Evolutionary conservation across 192 early-diverging fungal genomes (phyloP).

Genomic region (Rhizophagus clarus): DNA sequence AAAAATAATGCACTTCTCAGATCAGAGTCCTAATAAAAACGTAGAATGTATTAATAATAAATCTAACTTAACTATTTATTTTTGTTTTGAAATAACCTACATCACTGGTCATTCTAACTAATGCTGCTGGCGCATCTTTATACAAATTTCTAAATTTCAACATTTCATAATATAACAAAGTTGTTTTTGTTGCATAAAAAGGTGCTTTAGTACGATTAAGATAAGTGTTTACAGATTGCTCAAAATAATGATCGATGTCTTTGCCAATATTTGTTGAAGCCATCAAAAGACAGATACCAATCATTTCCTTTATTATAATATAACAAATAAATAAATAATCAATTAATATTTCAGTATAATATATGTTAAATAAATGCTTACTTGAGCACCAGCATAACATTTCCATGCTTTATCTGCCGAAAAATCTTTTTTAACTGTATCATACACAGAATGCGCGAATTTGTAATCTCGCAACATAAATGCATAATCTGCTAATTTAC

Average conservation of each 20-base stretch:
- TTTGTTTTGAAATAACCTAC: conserved; percentile 37
- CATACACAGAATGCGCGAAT: conserved; percentile 88
- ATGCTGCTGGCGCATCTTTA: conserved; percentile 66
- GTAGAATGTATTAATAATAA: background rate
- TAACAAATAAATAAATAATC: background rate
- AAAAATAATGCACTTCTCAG: conserved; percentile 76
- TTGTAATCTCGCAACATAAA: conserved; percentile 96
- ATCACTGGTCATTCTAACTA: conserved; percentile 76
- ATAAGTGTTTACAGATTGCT: conserved; percentile 77
- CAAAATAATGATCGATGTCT: conserved; percentile 65
- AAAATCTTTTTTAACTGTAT: conserved; percentile 87
- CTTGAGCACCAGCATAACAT: conserved; percentile 74
- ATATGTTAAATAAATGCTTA: conserved; percentile 20
- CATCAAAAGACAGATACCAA: conserved; percentile 81
- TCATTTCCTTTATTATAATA: conserved; percentile 72
- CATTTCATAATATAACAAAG: conserved; percentile 81
- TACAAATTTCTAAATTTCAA: conserved; percentile 71
- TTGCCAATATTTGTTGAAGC: conserved; percentile 49
- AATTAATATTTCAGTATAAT: background rate
- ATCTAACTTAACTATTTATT: background rate
- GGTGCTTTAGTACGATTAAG: conserved; percentile 55
- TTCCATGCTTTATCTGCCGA: conserved; percentile 75
- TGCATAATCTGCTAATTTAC: conserved; percentile 91
- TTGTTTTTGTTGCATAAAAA: conserved; percentile 71
- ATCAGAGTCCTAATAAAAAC: conserved; percentile 67